These are phyloP conservation scores for Bathelium albidoporum DNA, from an alignment of 495 filamentous ascomycete genomes.

Conservation along the genomic window DNA sequence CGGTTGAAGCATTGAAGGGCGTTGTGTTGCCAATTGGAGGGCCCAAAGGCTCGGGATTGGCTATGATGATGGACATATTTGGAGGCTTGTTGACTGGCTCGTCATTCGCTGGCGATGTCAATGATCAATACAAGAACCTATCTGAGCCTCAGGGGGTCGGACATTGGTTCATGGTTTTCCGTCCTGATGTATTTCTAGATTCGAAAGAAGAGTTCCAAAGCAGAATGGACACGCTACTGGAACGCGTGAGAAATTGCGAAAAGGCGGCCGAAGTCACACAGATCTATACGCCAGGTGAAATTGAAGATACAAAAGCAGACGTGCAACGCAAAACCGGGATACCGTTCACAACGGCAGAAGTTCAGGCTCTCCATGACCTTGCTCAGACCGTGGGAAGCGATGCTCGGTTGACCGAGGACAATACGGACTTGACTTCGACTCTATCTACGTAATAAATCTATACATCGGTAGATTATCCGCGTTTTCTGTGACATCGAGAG, in stretches of 20 bases:
- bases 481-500: background rate
- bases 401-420: background rate
- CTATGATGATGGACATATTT: slow-evolving; percentile 31
- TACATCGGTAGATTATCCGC: background rate
- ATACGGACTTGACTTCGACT: background rate
- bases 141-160: slow-evolving; percentile 23
- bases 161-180: slow-evolving; percentile 27
- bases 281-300: slow-evolving; percentile 4
- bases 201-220: slow-evolving; percentile 16
- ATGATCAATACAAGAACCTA: slow-evolving; percentile 21
- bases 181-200: slow-evolving; percentile 26
- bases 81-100: slow-evolving; percentile 24
- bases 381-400: background rate
- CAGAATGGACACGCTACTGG: slow-evolving; percentile 6
- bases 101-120: slow-evolving; percentile 26
- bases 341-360: background rate
- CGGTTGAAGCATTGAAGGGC: slow-evolving; percentile 20
- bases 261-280: slow-evolving; percentile 4
- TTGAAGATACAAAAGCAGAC: background rate
- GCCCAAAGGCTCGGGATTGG: slow-evolving; percentile 30
- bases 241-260: slow-evolving; percentile 4
- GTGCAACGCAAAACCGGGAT: background rate
- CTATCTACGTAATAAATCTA: background rate
- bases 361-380: slow-evolving; percentile 3
- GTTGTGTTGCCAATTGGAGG: slow-evolving; percentile 29